Base-by-base conservation (phyloP, 805 yeast genomes). In the Wickerhamomyces chambardii region DNA sequence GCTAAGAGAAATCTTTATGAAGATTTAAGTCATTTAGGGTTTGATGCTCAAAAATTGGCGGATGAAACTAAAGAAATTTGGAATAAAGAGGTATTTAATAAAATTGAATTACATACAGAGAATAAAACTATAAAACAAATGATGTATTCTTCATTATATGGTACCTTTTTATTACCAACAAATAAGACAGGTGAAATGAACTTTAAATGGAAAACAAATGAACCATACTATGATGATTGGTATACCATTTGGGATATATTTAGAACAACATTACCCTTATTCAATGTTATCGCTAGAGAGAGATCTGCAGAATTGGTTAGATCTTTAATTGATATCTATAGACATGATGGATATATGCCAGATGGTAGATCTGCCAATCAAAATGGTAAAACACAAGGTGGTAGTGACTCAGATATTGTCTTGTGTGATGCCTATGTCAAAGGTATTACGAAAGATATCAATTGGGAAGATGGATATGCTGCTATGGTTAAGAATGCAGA, bases 171-270 rank as follows among this genome's bases (percentile, higher is more conserved):
- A 16, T 28, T 38, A 11, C 38, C 41, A 10, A 32, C 36, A 5
- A 35, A 35, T 28, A 18, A 37, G 5, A 35, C 41, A 4, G 41
- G 61, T 7, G 63, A 56, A 34, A 51, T 49, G 33, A 57, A 56
- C 9, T 19, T 19, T 19, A 29, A 47, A 19, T 56, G 60, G 60
- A 17, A 37, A 4, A 34, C 45, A 1, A 21, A 34, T 6, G 50
- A 47, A 29, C 55, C 58, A 4, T 59, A 58, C 35, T 57, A 57
- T 36, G 63, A 59, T 46, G 59, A 61, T 33, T 51, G 61, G 59
- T 51, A 53, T 40, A 50, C 68, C 36, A 47, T 62, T 32, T 52
- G 66, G 67, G 59, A 64, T 46, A 48, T 63, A 17, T 56, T 63
- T 53, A 30, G 69, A 37, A 45, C 56, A 22, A 41, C 58, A 28